These are phyloP conservation scores for Flueggea neowawraea DNA, from an alignment of 441 rosid species.

Conservation along the genomic window DNA sequence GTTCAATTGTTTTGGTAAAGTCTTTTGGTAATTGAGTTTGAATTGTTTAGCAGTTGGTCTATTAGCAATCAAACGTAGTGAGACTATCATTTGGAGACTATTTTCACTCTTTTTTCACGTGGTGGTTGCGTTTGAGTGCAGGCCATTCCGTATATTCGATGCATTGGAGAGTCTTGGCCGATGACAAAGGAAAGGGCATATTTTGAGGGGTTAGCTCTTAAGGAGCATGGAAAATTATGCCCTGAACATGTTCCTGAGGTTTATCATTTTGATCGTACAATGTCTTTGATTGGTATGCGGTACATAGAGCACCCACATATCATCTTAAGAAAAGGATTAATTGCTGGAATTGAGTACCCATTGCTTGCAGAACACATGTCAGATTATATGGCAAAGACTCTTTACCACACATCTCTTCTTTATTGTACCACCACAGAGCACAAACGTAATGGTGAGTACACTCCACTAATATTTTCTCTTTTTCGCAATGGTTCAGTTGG, in stretches of 20 bases:
- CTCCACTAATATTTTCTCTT: too few species aligned
- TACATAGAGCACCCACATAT: slow-evolving; percentile 91
- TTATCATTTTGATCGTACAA: slow-evolving; percentile 78
- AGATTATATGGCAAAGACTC: slow-evolving; percentile 75
- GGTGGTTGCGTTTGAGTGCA: slow-evolving; percentile 14
- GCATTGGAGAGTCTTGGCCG: slow-evolving; percentile 93
- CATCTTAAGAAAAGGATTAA: slow-evolving; percentile 77
- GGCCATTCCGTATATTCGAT: slow-evolving; percentile 89
- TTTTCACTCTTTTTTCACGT: too few species aligned
- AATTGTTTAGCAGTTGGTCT: too few species aligned
- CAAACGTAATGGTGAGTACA: slow-evolving; percentile 50
- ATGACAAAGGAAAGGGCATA: slow-evolving; percentile 89
- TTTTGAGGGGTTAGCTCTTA: slow-evolving; percentile 63
- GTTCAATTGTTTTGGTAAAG: too few species aligned
- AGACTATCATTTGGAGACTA: too few species aligned
- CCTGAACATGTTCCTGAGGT: slow-evolving; percentile 84
- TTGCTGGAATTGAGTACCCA: slow-evolving; percentile 79
- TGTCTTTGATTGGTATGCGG: slow-evolving; percentile 91
- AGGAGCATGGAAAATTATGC: slow-evolving; percentile 59
- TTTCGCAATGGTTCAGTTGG: too few species aligned
- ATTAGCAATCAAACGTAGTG: too few species aligned
- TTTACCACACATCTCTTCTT: slow-evolving; percentile 71
- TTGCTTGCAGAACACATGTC: slow-evolving; percentile 69
- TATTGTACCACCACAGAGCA: slow-evolving; percentile 71
- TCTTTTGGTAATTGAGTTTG: too few species aligned